Evolutionary conservation across 768 basidiomycete species (phyloP).

Genomic region (Suillus subluteus): DNA sequence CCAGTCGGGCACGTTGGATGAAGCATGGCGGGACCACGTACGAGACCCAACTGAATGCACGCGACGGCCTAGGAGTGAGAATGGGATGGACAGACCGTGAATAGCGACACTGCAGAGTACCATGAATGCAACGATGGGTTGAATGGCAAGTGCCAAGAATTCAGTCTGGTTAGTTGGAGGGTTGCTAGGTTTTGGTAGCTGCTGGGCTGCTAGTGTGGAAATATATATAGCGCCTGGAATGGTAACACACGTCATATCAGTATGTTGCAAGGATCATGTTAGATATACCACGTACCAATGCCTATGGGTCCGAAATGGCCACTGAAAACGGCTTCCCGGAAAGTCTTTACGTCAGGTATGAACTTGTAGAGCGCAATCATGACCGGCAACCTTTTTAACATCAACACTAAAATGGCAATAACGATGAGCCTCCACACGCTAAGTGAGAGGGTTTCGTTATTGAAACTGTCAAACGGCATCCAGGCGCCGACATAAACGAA

Average conservation of each 20-base stretch:
- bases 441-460: slow-evolving; percentile 65
- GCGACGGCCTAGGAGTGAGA: slow-evolving; percentile 88
- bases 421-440: slow-evolving; percentile 85
- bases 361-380: slow-evolving; percentile 86
- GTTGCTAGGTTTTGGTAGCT: slow-evolving; percentile 50
- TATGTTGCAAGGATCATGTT: slow-evolving; percentile 9
- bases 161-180: slow-evolving; percentile 62
- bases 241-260: slow-evolving; percentile 11
- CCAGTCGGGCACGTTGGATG: slow-evolving; percentile 71
- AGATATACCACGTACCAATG: slow-evolving; percentile 49
- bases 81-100: slow-evolving; percentile 91
- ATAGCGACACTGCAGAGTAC: slow-evolving; percentile 89
- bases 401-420: slow-evolving; percentile 78
- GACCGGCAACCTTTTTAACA: slow-evolving; percentile 81
- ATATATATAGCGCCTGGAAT: slow-evolving; percentile 87
- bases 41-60: slow-evolving; percentile 82
- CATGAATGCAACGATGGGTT: slow-evolving; percentile 94
- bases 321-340: slow-evolving; percentile 90
- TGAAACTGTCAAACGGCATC: slow-evolving; percentile 90
- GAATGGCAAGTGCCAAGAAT: slow-evolving; percentile 73
- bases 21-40: slow-evolving; percentile 86
- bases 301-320: slow-evolving; percentile 96
- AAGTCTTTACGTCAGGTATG: slow-evolving; percentile 96
- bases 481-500: slow-evolving; percentile 97
- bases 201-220: slow-evolving; percentile 73